Percentiles rank a stretch among this genome's conserved stretches.
Evolutionary conservation across 768 basidiomycete species (phyloP).

Genomic region (Serpula lacrymans): DNA sequence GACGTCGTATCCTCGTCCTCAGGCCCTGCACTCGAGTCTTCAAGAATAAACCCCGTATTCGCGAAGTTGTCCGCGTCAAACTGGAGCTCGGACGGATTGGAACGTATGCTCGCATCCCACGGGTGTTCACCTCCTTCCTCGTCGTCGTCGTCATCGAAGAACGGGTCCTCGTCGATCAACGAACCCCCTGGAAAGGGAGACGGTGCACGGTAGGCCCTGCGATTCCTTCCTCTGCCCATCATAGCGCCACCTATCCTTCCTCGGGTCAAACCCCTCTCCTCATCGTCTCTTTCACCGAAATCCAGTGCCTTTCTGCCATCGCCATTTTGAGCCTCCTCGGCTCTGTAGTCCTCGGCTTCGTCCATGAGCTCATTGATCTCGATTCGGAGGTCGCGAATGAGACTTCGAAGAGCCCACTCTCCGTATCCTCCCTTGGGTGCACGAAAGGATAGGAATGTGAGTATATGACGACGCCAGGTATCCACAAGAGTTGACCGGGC

Average conservation of each 20-base stretch:
- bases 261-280: slow-evolving; percentile 1
- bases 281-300: slow-evolving; percentile 23
- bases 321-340: slow-evolving; percentile 29
- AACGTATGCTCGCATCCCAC: too few relatives aligned
- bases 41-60: slow-evolving; percentile 16
- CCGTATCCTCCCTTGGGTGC: slow-evolving; percentile 29
- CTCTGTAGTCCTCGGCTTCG: slow-evolving; percentile 11
- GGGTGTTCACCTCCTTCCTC: slow-evolving; percentile 5
- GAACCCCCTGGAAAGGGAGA: too few relatives aligned
- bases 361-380: slow-evolving; percentile 15
- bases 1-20: slow-evolving; percentile 27
- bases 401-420: slow-evolving; percentile 28
- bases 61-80: slow-evolving; percentile 13
- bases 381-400: slow-evolving; percentile 14
- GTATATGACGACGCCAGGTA: slow-evolving; percentile 57
- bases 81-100: too few relatives aligned
- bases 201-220: too few relatives aligned
- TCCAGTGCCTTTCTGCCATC: slow-evolving; percentile 42
- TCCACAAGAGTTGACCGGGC: slow-evolving; percentile 70
- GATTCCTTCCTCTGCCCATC: too few relatives aligned
- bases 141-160: slow-evolving; percentile 7
- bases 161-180: slow-evolving; percentile 7
- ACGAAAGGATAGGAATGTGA: slow-evolving; percentile 45
- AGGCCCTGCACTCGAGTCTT: slow-evolving; percentile 21
- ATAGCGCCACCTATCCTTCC: slow-evolving; percentile 20